A percentile compares a stretch with the other conserved stretches of the same genome.
Conservation (phyloP, 2,329 filamentous ascomycete genomes). For the Hypoxylon sp. region DNA sequence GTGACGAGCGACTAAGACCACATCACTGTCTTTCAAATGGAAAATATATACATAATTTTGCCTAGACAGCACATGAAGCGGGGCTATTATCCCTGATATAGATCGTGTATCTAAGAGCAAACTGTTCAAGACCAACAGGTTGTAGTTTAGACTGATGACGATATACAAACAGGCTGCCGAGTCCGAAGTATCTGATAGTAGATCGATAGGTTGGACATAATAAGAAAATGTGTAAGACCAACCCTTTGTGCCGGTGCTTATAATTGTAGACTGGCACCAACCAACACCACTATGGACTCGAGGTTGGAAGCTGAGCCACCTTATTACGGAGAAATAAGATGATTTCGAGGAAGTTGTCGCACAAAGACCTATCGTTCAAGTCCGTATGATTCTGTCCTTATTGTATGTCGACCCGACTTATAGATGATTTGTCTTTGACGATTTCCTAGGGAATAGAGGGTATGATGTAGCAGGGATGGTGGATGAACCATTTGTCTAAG, state of each 20-base stretch:
- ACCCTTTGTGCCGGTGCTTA: constrained; percentile 1
- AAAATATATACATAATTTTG: background rate
- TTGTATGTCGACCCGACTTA: constrained; percentile 11
- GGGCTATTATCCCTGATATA: constrained; percentile 9
- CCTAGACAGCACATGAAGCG: constrained; percentile 7
- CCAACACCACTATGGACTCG: constrained; percentile 5
- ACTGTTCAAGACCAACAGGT: background rate
- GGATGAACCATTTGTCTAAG: background rate
- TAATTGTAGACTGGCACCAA: constrained; percentile 2
- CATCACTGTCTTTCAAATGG: constrained; percentile 9
- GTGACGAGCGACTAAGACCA: background rate
- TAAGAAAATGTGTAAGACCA: constrained; percentile 2
- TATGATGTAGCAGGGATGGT: constrained; percentile 23
- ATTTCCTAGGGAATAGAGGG: constrained; percentile 12
- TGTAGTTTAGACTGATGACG: background rate
- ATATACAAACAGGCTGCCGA: background rate
- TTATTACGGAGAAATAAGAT: constrained; percentile 10
- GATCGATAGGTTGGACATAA: constrained; percentile 18
- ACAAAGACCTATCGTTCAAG: constrained; percentile 15
- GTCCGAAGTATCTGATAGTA: constrained; percentile 1
- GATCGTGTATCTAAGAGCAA: constrained; percentile 13
- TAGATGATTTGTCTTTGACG: constrained; percentile 4
- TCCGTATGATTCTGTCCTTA: constrained; percentile 5
- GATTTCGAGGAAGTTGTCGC: constrained; percentile 6
- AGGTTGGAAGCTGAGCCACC: constrained; percentile 20